phyloP scores from a whole-genome alignment of 805 yeast genomes.

The Schwanniomyces vanrijiae region DNA sequence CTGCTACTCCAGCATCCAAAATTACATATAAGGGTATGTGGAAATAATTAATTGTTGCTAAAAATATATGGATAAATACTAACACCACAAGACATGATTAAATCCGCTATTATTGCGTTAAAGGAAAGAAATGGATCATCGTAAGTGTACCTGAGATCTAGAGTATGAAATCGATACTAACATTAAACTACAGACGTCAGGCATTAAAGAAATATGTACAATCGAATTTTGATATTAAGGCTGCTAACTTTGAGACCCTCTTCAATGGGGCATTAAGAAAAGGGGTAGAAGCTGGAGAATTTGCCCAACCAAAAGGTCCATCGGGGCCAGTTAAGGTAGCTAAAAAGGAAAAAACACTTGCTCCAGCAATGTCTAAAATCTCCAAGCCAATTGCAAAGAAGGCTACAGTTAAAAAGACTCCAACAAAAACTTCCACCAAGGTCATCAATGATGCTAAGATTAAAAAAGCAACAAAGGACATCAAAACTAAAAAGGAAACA shows the following conservation, averaged over 20 bases:
- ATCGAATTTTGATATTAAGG: constrained; percentile 56
- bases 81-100: constrained; percentile 51
- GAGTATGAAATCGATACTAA: constrained; percentile 12
- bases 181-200: constrained; percentile 59
- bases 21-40: constrained; percentile 49
- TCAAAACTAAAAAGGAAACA: constrained; percentile 13
- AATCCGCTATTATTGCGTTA: constrained; percentile 65
- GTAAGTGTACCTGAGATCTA: constrained; percentile 35
- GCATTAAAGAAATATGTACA: constrained; percentile 82
- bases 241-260: constrained; percentile 69
- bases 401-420: constrained; percentile 17
- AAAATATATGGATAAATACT: neutral
- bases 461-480: constrained; percentile 6
- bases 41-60: neutral
- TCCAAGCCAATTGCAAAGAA: constrained; percentile 17
- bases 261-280: constrained; percentile 78
- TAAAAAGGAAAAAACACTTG: constrained; percentile 36
- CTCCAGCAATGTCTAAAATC: constrained; percentile 32
- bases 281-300: constrained; percentile 77
- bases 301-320: constrained; percentile 85
- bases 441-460: constrained; percentile 17
- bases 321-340: constrained; percentile 79
- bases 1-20: constrained; percentile 29
- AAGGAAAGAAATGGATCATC: constrained; percentile 81
- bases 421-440: constrained; percentile 15